Evolutionary conservation across 179 eudicot species (phyloP).

Genomic region (Drosera spatulata): DNA sequence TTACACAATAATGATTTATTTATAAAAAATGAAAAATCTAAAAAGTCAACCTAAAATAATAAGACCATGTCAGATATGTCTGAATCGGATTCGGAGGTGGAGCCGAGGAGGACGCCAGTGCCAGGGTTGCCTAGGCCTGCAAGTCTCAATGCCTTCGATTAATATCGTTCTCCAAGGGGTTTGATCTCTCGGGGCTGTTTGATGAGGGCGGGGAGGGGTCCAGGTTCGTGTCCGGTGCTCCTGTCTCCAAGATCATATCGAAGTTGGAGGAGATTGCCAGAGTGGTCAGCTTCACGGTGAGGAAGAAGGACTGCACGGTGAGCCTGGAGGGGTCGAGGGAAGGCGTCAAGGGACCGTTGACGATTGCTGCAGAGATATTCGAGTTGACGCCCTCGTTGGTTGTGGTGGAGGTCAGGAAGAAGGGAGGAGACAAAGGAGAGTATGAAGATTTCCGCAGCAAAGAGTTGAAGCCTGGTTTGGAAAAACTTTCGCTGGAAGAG

Average conservation of each 20-base stretch:
- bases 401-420: constrained; percentile 13
- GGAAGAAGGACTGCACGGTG: constrained; percentile 9
- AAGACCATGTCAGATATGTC: constrained; percentile 13
- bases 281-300: constrained; percentile 4
- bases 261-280: constrained; percentile 9
- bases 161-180: constrained; percentile 18
- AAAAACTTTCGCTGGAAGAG: too few relatives aligned
- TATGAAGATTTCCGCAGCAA: neutral
- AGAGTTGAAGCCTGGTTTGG: too few relatives aligned
- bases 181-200: constrained; percentile 14
- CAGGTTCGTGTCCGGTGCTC: constrained; percentile 8
- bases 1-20: too few relatives aligned
- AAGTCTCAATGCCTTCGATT: constrained; percentile 16
- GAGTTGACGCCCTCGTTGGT: constrained; percentile 7
- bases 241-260: constrained; percentile 6
- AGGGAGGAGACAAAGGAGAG: constrained; percentile 7
- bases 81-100: too few relatives aligned
- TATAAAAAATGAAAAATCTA: too few relatives aligned
- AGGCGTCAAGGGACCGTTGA: constrained; percentile 6
- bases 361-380: constrained; percentile 13
- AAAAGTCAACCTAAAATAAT: too few relatives aligned
- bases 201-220: constrained; percentile 8
- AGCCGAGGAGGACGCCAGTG: too few relatives aligned
- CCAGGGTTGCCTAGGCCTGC: constrained; percentile 1
- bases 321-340: constrained; percentile 4